phyloP scores from a whole-genome alignment of 768 basidiomycete genomes.

The Clitopilus hobsonii region DNA sequence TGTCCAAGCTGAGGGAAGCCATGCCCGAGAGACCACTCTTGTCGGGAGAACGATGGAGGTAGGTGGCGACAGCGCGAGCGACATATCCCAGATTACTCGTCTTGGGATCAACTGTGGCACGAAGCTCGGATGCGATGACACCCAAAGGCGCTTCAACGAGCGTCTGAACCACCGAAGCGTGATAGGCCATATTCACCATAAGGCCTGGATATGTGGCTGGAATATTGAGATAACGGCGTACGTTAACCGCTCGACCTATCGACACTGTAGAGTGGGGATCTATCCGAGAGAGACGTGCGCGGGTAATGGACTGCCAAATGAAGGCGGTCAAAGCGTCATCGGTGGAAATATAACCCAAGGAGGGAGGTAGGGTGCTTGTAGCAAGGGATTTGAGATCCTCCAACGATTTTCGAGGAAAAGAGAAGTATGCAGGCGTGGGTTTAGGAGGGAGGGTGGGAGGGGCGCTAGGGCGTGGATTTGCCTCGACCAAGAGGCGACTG shows the following conservation, averaged over 20 bases:
- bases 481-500: neutral
- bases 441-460: neutral
- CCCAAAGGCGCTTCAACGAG: constrained; percentile 16
- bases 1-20: constrained; percentile 10
- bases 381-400: constrained; percentile 14
- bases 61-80: constrained; percentile 18
- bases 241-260: constrained; percentile 22
- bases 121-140: constrained; percentile 16
- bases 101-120: constrained; percentile 14
- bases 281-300: constrained; percentile 19
- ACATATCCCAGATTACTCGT: constrained; percentile 13
- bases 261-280: constrained; percentile 6
- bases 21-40: constrained; percentile 12
- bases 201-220: constrained; percentile 18
- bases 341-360: constrained; percentile 21
- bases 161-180: constrained; percentile 8
- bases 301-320: constrained; percentile 21
- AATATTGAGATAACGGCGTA: constrained; percentile 17
- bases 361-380: constrained; percentile 7
- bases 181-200: constrained; percentile 20
- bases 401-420: neutral
- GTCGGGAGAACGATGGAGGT: constrained; percentile 9
- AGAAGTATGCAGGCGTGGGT: neutral
- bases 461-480: neutral
- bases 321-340: constrained; percentile 22